These are phyloP conservation scores for Diutina scorzettiae DNA, from an alignment of 1,139 yeast species.

Conservation along the genomic window DNA sequence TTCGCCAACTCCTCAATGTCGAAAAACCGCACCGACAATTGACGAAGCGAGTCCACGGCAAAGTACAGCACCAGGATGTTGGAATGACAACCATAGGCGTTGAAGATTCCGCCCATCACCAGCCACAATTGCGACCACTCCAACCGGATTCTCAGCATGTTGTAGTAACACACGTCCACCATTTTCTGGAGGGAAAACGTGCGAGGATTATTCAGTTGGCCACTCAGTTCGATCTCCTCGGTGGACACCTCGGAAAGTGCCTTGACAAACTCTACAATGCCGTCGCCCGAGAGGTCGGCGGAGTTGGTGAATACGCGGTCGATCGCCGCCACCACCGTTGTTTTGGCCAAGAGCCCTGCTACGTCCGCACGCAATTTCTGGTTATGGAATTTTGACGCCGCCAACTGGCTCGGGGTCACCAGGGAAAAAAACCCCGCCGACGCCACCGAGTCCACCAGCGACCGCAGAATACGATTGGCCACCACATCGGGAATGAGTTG, in stretches of 20 bases:
- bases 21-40: conserved; percentile 81
- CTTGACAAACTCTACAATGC: conserved; percentile 75
- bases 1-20: conserved; percentile 91
- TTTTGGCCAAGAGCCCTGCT: conserved; percentile 46
- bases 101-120: conserved; percentile 84
- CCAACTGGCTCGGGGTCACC: conserved; percentile 25
- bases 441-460: neutral
- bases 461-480: conserved; percentile 35
- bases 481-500: conserved; percentile 72
- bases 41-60: conserved; percentile 90
- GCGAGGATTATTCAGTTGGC: conserved; percentile 72
- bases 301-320: conserved; percentile 84
- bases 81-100: conserved; percentile 69
- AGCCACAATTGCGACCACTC: conserved; percentile 98
- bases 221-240: conserved; percentile 88
- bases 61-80: conserved; percentile 73
- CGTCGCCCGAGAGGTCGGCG: conserved; percentile 66
- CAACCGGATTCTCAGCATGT: conserved; percentile 90
- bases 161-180: conserved; percentile 95
- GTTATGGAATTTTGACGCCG: conserved; percentile 31
- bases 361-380: conserved; percentile 29
- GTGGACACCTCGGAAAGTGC: conserved; percentile 80
- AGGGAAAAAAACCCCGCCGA: conserved; percentile 14
- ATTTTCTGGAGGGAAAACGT: conserved; percentile 88
- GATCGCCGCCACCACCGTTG: conserved; percentile 73